phyloP scores from a whole-genome alignment of 129 eudicot genomes.

The Apium graveolens region DNA sequence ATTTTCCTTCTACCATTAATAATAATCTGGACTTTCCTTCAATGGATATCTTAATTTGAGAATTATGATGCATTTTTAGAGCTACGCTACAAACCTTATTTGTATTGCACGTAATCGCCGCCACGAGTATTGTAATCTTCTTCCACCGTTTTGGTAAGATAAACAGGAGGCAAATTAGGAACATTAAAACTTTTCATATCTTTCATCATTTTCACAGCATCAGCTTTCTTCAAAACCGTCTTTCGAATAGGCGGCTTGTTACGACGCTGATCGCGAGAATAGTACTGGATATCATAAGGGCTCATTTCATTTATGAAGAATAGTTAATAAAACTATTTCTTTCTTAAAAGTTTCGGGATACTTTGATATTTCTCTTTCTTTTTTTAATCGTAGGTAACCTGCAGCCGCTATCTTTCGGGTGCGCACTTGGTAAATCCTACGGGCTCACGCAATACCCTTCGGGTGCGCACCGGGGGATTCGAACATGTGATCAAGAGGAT shows the following conservation, averaged over 20 bases:
- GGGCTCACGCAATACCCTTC: no score
- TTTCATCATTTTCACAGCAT: slow-evolving; percentile 61
- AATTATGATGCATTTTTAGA: background rate
- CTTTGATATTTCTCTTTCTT: no score
- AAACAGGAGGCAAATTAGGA: slow-evolving; percentile 64
- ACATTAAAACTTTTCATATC: slow-evolving; percentile 44
- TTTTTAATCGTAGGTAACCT: no score
- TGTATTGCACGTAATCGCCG: slow-evolving; percentile 26
- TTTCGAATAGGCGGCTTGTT: slow-evolving; percentile 80
- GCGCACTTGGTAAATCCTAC: no score
- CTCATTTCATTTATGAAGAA: no score
- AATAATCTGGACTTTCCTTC: background rate
- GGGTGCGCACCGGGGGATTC: no score
- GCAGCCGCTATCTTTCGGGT: no score
- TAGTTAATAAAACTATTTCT: no score
- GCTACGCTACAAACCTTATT: slow-evolving; percentile 12
- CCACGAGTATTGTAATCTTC: slow-evolving; percentile 34
- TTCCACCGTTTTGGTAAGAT: slow-evolving; percentile 32
- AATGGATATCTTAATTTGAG: background rate
- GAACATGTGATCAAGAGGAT: no score
- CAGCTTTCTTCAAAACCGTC: slow-evolving; percentile 64
- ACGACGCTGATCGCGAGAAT: no score
- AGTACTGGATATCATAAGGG: no score
- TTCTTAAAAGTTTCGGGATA: no score
- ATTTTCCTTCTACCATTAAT: background rate